These are phyloP conservation scores for Eragrostis curvula DNA, from an alignment of 176 grass and related monocot genomes.

Conservation along the genomic window DNA sequence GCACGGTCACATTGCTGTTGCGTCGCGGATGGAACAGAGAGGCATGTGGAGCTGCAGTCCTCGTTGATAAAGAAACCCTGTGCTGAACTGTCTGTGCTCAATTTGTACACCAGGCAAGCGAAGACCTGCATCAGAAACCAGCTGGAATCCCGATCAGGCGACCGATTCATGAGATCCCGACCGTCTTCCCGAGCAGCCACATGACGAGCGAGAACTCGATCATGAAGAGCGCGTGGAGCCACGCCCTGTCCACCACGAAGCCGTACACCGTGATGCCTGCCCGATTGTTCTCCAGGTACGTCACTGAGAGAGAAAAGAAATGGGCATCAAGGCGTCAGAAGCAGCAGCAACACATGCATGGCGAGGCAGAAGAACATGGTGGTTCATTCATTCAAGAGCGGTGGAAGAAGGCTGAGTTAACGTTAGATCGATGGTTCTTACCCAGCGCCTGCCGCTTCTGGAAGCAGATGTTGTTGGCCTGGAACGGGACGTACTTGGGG, in stretches of 20 bases:
- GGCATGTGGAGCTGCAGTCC: no score
- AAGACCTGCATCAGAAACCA: neutral
- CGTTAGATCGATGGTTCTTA: constrained; percentile 2
- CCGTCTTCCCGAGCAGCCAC: constrained; percentile 96
- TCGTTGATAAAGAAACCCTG: neutral
- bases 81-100: constrained; percentile 6
- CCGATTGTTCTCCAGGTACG: constrained; percentile 94
- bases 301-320: constrained; percentile 54
- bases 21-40: neutral
- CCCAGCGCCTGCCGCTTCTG: constrained; percentile 91
- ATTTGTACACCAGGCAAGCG: constrained; percentile 29
- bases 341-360: neutral
- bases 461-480: constrained; percentile 59
- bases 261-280: constrained; percentile 89
- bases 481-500: constrained; percentile 52
- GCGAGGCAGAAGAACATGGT: neutral
- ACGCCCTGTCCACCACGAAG: constrained; percentile 81
- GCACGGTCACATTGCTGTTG: neutral
- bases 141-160: neutral
- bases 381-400: neutral
- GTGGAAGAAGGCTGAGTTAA: neutral
- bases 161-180: constrained; percentile 53
- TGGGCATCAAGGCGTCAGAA: neutral
- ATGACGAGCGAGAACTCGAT: constrained; percentile 87
- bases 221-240: constrained; percentile 93